These are phyloP conservation scores for Syzygium oleosum DNA, from an alignment of 345 rosid genomes.

Conservation along the genomic window DNA sequence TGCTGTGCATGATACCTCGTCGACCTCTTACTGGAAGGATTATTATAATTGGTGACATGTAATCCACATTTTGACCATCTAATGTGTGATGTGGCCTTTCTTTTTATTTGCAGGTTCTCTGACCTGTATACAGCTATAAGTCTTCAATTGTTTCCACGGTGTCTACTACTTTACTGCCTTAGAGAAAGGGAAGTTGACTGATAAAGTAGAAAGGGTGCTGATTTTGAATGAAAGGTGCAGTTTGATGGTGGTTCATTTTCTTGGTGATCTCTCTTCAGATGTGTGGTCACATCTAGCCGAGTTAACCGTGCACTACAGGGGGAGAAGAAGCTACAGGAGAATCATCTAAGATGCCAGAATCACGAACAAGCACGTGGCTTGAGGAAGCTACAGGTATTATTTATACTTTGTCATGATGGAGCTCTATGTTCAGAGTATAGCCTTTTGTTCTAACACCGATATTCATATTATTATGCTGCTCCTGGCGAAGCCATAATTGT, in stretches of 20 bases:
- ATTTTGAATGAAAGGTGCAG: background rate
- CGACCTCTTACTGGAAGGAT: background rate
- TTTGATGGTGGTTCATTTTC: background rate
- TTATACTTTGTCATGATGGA: background rate
- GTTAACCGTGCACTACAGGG: too few relatives aligned
- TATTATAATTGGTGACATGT: background rate
- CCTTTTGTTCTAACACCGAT: background rate
- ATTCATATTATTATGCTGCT: background rate
- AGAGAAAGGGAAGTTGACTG: background rate
- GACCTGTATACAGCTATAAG: background rate
- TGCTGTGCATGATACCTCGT: background rate
- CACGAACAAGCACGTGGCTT: background rate
- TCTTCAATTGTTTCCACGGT: background rate
- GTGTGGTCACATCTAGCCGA: background rate
- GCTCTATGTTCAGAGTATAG: background rate
- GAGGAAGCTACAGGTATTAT: background rate
- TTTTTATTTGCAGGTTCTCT: background rate
- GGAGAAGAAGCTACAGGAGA: background rate
- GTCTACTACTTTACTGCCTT: background rate
- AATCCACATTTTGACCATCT: background rate
- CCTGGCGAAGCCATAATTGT: background rate
- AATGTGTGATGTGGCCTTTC: background rate
- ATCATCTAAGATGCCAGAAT: background rate
- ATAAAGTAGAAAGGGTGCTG: background rate
- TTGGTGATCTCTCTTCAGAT: background rate